Evolutionary conservation across 148 eudicot species (phyloP).

Genomic region (Linanthus parryae): DNA sequence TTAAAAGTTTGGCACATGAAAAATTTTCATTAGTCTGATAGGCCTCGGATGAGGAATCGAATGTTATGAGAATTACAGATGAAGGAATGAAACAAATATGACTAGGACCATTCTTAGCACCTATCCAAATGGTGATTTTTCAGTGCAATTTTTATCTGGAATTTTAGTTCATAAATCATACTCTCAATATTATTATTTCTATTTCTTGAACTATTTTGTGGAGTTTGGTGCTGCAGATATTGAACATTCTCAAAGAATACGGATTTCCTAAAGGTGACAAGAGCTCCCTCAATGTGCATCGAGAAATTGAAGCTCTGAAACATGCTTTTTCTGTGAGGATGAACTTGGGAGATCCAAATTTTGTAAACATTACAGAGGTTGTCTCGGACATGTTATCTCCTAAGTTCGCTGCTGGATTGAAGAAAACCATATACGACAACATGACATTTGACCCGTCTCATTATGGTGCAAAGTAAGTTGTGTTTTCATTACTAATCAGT

Average conservation of each 20-base stretch:
- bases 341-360: slow-evolving; percentile 41
- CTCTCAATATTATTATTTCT: no score
- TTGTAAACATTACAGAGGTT: slow-evolving; percentile 19
- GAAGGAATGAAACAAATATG: no score
- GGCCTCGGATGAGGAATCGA: no score
- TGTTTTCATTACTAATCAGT: background rate
- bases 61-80: no score
- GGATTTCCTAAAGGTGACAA: slow-evolving; percentile 12
- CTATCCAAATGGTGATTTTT: no score
- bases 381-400: slow-evolving; percentile 34
- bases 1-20: no score
- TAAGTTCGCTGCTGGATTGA: slow-evolving; percentile 25
- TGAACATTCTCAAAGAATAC: slow-evolving; percentile 36
- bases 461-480: slow-evolving; percentile 25
- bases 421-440: slow-evolving; percentile 31
- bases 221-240: slow-evolving; percentile 15
- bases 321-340: slow-evolving; percentile 35
- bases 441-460: slow-evolving; percentile 29
- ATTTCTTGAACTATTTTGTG: no score
- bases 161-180: no score
- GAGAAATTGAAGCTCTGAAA: slow-evolving; percentile 39
- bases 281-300: slow-evolving; percentile 24
- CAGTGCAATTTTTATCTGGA: no score
- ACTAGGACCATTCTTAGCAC: no score
- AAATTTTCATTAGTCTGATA: no score